phyloP scores from a whole-genome alignment of 257 asterid species.

The Przewalskia tangutica region DNA sequence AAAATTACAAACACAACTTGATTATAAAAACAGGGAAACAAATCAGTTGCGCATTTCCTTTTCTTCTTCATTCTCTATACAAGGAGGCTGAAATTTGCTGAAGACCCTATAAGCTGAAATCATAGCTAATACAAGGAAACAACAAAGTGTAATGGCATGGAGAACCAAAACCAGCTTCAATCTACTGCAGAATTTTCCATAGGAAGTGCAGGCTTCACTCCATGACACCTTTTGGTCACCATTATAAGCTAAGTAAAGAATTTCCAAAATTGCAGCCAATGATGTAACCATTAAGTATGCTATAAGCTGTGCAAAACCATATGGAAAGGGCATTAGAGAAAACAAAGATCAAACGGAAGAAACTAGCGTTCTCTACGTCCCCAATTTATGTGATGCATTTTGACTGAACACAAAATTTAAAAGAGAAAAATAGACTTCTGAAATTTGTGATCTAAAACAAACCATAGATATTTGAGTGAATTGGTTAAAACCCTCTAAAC shows the following conservation, averaged over 20 bases:
- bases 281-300: constrained; percentile 91
- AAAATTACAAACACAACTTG: not conserved
- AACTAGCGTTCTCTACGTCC: not conserved
- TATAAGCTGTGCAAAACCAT: constrained; percentile 33
- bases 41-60: not conserved
- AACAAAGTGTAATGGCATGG: constrained; percentile 43
- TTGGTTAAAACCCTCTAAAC: not conserved
- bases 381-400: not conserved
- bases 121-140: constrained; percentile 59
- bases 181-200: constrained; percentile 54
- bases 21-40: not conserved
- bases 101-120: constrained; percentile 70
- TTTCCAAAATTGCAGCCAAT: constrained; percentile 50
- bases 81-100: constrained; percentile 57
- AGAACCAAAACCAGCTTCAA: constrained; percentile 50
- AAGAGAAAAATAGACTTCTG: not conserved
- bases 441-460: not conserved
- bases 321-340: not conserved
- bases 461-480: not conserved
- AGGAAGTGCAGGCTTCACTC: constrained; percentile 86
- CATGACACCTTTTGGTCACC: constrained; percentile 73
- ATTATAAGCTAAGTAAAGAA: constrained; percentile 52
- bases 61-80: constrained; percentile 31
- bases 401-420: not conserved
- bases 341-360: not conserved